Percentiles rank a stretch among this genome's conserved stretches.
Conservation (phyloP, 129 eudicot species). For the Gnaphalium uliginosum region DNA sequence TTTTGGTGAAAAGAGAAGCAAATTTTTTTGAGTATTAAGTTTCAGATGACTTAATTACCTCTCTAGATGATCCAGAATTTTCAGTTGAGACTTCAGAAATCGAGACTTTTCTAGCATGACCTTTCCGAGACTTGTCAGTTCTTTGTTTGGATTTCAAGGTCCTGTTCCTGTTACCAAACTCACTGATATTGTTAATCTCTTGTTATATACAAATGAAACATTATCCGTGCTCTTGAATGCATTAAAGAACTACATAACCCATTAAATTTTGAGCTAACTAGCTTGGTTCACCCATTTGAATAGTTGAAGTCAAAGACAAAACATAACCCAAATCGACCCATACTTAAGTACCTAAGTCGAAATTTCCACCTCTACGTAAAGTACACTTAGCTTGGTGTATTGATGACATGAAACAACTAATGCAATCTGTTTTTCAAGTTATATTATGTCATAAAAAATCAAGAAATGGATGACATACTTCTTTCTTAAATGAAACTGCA, state of each 20-base stretch:
- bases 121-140: conserved; percentile 32
- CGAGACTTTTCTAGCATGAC: conserved; percentile 51
- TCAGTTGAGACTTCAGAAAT: conserved; percentile 39
- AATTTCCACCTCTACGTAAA: not conserved
- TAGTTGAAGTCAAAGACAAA: not conserved
- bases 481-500: conserved; percentile 38
- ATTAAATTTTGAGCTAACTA: no score
- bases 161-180: conserved; percentile 35
- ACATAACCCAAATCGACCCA: not conserved
- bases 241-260: not conserved
- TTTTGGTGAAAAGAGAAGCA: no score
- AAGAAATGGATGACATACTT: conserved; percentile 41
- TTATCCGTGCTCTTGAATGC: not conserved
- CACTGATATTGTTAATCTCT: not conserved
- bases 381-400: not conserved
- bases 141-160: conserved; percentile 38
- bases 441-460: not conserved
- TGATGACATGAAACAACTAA: conserved; percentile 10
- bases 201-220: not conserved
- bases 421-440: conserved; percentile 6
- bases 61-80: conserved; percentile 51
- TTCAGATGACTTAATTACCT: conserved; percentile 32
- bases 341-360: not conserved
- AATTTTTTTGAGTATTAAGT: no score
- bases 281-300: no score